A percentile compares a stretch with the other conserved stretches of the same genome.
Conservation (phyloP, 495 filamentous ascomycete genomes). For the Cercophora newfieldiana region DNA sequence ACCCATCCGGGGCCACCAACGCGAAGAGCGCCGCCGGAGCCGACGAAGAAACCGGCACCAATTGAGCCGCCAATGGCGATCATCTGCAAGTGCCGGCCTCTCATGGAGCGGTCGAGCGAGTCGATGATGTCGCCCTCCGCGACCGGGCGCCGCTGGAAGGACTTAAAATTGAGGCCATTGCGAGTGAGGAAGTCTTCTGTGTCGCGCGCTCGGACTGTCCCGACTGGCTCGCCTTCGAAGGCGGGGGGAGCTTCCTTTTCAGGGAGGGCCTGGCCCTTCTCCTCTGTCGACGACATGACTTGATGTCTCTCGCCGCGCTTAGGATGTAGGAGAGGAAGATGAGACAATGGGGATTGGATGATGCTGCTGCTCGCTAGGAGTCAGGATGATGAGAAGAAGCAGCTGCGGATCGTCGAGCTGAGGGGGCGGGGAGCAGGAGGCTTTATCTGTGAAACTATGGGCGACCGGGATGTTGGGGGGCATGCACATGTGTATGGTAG, state of each 20-base stretch:
- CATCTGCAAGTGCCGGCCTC: slow-evolving; percentile 70
- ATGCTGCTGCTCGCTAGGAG: background rate
- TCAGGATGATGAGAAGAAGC: background rate
- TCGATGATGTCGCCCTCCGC: slow-evolving; percentile 37
- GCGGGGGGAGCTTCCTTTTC: slow-evolving; percentile 29
- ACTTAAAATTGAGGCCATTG: slow-evolving; percentile 51
- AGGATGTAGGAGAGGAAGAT: slow-evolving; percentile 13
- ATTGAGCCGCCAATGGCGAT: slow-evolving; percentile 75
- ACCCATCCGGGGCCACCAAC: slow-evolving; percentile 51
- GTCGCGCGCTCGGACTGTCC: slow-evolving; percentile 17
- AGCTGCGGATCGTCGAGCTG: background rate
- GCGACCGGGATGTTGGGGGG: no score
- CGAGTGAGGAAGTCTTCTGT: slow-evolving; percentile 48
- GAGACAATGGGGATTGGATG: slow-evolving; percentile 4
- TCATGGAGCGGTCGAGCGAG: slow-evolving; percentile 60
- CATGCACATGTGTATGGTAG: background rate
- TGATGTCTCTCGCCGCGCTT: no score
- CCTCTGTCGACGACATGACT: slow-evolving; percentile 38
- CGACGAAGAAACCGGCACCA: slow-evolving; percentile 63
- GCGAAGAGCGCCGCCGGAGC: slow-evolving; percentile 49
- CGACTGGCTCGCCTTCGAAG: slow-evolving; percentile 21
- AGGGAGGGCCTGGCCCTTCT: slow-evolving; percentile 26
- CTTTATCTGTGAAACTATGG: background rate
- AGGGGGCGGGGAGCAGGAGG: background rate
- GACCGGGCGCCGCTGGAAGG: slow-evolving; percentile 45